Percentiles rank a stretch among this genome's conserved stretches.
Evolutionary conservation across 768 basidiomycete species (phyloP).

Genomic region (Mycena belliarum): DNA sequence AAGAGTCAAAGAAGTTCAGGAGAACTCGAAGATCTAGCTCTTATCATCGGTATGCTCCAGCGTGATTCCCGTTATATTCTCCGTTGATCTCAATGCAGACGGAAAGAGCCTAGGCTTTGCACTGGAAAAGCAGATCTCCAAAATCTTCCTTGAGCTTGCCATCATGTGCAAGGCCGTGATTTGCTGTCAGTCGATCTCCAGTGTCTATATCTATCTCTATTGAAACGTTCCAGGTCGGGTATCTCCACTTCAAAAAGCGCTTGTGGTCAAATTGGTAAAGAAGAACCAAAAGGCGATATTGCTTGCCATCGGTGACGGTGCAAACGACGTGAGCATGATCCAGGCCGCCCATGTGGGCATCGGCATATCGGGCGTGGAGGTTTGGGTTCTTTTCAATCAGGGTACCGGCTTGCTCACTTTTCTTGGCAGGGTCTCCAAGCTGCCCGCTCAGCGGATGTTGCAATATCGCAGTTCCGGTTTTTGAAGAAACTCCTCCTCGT

Average conservation of each 20-base stretch:
- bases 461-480: constrained; percentile 96
- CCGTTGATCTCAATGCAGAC: constrained; percentile 49
- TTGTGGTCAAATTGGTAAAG: constrained; percentile 98
- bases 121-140: constrained; percentile 88
- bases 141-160: constrained; percentile 89
- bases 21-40: constrained; percentile 91
- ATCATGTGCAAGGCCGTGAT: constrained; percentile 99
- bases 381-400: constrained; percentile 29
- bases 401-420: neutral
- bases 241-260: constrained; percentile 94
- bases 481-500: constrained; percentile 94
- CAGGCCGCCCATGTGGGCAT: constrained; percentile 98
- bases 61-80: neutral
- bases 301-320: constrained; percentile 97
- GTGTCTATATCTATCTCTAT: neutral
- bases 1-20: constrained; percentile 90
- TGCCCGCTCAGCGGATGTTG: constrained; percentile 94
- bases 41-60: constrained; percentile 81
- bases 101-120: constrained; percentile 94
- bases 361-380: constrained; percentile 97
- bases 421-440: constrained; percentile 88
- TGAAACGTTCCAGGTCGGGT: constrained; percentile 75
- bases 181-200: constrained; percentile 69
- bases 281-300: constrained; percentile 91
- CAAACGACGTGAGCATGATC: constrained; percentile 99